Conservation (phyloP, 371 early-diverging fungal genomes). For the Massospora cicadina region DNA sequence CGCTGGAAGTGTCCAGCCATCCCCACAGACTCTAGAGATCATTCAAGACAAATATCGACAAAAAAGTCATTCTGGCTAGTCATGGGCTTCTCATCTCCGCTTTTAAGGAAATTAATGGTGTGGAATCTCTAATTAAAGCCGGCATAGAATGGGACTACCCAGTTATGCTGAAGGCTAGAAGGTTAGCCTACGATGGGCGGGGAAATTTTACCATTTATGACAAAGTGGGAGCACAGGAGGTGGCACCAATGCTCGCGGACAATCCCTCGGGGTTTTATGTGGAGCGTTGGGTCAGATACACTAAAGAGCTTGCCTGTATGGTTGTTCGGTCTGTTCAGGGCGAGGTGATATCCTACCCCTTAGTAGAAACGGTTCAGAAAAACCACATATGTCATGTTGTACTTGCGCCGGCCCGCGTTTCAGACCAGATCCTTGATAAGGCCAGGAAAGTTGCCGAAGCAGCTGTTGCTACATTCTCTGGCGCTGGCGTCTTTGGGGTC, state of each 20-base stretch:
- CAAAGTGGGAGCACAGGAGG: conserved; percentile 35
- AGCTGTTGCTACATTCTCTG: conserved; percentile 59
- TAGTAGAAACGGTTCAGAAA: conserved; percentile 88
- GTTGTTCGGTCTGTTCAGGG: conserved; percentile 72
- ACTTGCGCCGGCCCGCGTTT: conserved; percentile 83
- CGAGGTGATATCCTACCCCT: conserved; percentile 66
- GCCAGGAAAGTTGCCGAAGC: conserved; percentile 66
- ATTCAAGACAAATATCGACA: conserved; percentile 94
- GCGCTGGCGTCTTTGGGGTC: conserved; percentile 88
- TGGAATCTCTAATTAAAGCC: conserved; percentile 25
- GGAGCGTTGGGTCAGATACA: conserved; percentile 85
- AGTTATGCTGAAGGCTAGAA: conserved; percentile 82
- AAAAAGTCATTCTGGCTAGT: conserved; percentile 45
- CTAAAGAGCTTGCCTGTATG: conserved; percentile 89
- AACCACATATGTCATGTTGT: conserved; percentile 89
- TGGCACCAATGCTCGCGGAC: conserved; percentile 27
- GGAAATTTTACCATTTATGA: conserved; percentile 69
- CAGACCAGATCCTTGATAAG: conserved; percentile 25
- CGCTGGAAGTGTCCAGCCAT: conserved; percentile 42
- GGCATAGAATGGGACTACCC: conserved; percentile 57
- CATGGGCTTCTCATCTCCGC: conserved; percentile 51
- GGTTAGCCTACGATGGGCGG: conserved; percentile 87
- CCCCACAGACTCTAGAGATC: conserved; percentile 54
- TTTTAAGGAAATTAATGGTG: conserved; percentile 37
- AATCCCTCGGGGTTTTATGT: conserved; percentile 53